Evolutionary conservation across 2,329 filamentous ascomycete genomes (phyloP).

Genomic region (Xylaria sp.): DNA sequence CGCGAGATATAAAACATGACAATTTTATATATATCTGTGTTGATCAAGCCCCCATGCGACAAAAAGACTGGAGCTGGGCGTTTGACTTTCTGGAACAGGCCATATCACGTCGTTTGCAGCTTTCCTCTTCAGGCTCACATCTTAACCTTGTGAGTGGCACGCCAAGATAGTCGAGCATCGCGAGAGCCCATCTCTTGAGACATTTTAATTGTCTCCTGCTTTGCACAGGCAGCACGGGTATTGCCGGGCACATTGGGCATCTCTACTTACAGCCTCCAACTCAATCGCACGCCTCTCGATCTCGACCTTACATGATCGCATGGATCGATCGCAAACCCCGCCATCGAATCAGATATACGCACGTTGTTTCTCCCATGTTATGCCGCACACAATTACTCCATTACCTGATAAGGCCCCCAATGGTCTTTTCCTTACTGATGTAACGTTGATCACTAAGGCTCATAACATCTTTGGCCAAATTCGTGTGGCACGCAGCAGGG

Average conservation of each 20-base stretch:
- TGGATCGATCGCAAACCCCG: background rate
- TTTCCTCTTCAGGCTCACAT: conserved; percentile 12
- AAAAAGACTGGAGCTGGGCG: background rate
- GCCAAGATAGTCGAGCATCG: conserved; percentile 4
- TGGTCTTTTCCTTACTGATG: background rate
- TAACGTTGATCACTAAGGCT: background rate
- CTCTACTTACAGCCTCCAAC: conserved; percentile 14
- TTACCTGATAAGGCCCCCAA: background rate
- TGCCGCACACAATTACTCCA: background rate
- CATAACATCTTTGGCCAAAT: conserved; percentile 1
- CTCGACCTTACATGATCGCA: conserved; percentile 10
- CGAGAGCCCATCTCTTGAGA: conserved; percentile 8
- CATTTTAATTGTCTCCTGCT: background rate
- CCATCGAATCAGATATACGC: conserved; percentile 4
- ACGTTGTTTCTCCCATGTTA: background rate
- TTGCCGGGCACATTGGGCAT: conserved; percentile 22
- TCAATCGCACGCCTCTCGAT: conserved; percentile 8
- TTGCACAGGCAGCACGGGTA: conserved; percentile 2
- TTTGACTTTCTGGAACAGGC: background rate
- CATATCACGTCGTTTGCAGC: background rate
- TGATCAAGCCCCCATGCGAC: background rate
- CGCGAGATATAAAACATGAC: background rate
- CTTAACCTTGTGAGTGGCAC: background rate
- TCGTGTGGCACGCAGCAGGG: conserved; percentile 2
- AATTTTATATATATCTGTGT: background rate